phyloP scores from a whole-genome alignment of 2,329 filamentous ascomycete species.

The Penicillium sp. region DNA sequence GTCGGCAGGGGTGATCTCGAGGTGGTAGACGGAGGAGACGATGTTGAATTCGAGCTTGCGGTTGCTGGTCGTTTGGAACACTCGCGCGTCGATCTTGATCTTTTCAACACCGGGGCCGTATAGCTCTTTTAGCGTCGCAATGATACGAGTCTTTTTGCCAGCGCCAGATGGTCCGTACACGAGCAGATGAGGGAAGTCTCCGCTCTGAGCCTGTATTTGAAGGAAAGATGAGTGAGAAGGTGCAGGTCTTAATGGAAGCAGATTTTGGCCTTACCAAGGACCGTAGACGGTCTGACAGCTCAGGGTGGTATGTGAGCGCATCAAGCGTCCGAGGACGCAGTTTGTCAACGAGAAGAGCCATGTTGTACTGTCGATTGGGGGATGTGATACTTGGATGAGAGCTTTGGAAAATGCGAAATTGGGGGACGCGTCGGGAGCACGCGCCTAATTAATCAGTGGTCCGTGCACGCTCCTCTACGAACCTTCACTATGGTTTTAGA shows the following conservation, averaged over 20 bases:
- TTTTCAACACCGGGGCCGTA: conserved; percentile 98
- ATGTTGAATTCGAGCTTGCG: conserved; percentile 99
- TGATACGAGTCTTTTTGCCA: conserved; percentile 96
- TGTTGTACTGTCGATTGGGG: conserved; percentile 33
- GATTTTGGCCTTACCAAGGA: conserved; percentile 65
- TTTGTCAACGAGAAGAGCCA: conserved; percentile 68
- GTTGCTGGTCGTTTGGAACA: conserved; percentile 94
- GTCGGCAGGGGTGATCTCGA: conserved; percentile 97
- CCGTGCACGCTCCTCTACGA: conserved; percentile 29
- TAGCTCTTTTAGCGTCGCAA: conserved; percentile 90
- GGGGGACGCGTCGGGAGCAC: conserved; percentile 39
- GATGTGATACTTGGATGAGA: neutral
- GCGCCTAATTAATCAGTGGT: conserved; percentile 41
- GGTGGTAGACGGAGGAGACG: conserved; percentile 93
- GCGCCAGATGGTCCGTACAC: conserved; percentile 96
- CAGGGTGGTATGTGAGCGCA: conserved; percentile 78
- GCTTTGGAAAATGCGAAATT: conserved; percentile 19
- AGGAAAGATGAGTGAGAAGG: conserved; percentile 12
- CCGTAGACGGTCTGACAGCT: conserved; percentile 82
- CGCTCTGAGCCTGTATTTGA: conserved; percentile 75
- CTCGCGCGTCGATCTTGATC: conserved; percentile 97
- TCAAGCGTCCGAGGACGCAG: conserved; percentile 56
- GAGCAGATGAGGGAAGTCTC: conserved; percentile 96
- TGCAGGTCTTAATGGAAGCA: neutral
- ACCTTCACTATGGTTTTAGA: neutral